phyloP scores from a whole-genome alignment of 371 early-diverging fungal genomes.

The Apophysomyces elegans region DNA sequence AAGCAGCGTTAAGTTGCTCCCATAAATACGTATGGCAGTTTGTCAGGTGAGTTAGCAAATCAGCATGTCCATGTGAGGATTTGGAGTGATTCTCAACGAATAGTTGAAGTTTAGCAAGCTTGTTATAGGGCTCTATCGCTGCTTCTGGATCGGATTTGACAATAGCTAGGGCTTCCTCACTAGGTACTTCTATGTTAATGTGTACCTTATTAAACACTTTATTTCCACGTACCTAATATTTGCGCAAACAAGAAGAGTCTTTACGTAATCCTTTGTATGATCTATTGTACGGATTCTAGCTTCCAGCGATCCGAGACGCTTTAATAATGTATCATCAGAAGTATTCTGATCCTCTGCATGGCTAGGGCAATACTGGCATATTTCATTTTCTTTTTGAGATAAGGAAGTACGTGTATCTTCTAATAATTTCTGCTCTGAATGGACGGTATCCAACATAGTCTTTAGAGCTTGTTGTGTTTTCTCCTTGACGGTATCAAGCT shows the following conservation, averaged over 20 bases:
- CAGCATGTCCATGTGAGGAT: slow-evolving; percentile 17
- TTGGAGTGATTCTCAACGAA: slow-evolving; percentile 21
- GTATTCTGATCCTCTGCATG: slow-evolving; percentile 10
- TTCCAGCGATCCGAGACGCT: slow-evolving; percentile 22
- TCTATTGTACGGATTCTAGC: slow-evolving; percentile 31
- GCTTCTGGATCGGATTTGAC: slow-evolving; percentile 42
- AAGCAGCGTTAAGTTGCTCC: slow-evolving; percentile 40
- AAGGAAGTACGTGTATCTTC: slow-evolving; percentile 11
- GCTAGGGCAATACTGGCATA: slow-evolving; percentile 15
- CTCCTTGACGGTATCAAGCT: slow-evolving; percentile 8
- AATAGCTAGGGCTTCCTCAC: slow-evolving; percentile 34
- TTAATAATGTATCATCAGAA: slow-evolving; percentile 14
- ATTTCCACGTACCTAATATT: slow-evolving; percentile 36
- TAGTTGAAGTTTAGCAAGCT: slow-evolving; percentile 29
- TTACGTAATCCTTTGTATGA: slow-evolving; percentile 34
- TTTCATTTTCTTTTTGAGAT: slow-evolving; percentile 16
- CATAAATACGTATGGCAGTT: slow-evolving; percentile 34
- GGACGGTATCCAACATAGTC: not conserved
- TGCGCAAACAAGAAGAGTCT: slow-evolving; percentile 34
- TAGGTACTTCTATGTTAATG: slow-evolving; percentile 3
- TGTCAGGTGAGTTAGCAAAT: slow-evolving; percentile 29
- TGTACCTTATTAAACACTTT: not conserved
- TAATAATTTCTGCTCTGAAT: slow-evolving; percentile 18
- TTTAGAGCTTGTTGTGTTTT: slow-evolving; percentile 9
- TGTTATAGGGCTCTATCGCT: slow-evolving; percentile 45